phyloP scores from a whole-genome alignment of 805 yeast species.

The Jamesozyma gamospora region DNA sequence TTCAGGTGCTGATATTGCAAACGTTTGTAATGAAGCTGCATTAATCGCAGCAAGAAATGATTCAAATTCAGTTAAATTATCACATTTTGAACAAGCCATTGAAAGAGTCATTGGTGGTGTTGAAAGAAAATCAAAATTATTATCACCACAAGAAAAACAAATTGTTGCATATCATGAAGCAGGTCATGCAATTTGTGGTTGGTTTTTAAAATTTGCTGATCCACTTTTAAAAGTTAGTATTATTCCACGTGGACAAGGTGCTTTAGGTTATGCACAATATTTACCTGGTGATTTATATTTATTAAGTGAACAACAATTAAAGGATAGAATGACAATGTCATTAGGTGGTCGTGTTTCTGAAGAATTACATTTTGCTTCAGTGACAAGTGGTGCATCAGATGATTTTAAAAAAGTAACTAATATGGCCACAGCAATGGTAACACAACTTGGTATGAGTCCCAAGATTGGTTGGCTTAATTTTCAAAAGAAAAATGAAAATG shows the following conservation, averaged over 20 bases:
- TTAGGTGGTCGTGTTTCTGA: conserved; percentile 96
- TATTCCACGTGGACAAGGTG: conserved; percentile 94
- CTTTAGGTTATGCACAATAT: conserved; percentile 95
- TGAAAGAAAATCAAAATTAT: conserved; percentile 77
- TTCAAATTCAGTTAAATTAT: conserved; percentile 55
- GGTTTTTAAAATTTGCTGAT: conserved; percentile 86
- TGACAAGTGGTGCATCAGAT: conserved; percentile 92
- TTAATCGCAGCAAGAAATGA: conserved; percentile 86
- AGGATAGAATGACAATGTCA: conserved; percentile 92
- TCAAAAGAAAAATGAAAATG: conserved; percentile 58
- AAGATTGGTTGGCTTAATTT: conserved; percentile 75
- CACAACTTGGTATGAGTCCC: conserved; percentile 81
- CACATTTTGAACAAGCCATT: conserved; percentile 90
- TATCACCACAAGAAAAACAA: conserved; percentile 77
- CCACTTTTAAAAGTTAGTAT: conserved; percentile 92
- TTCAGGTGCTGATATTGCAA: conserved; percentile 97
- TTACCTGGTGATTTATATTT: conserved; percentile 87
- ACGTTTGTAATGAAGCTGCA: conserved; percentile 95
- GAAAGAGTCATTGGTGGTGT: conserved; percentile 96
- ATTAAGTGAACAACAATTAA: conserved; percentile 64
- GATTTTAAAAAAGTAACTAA: conserved; percentile 93
- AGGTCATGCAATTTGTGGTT: conserved; percentile 97
- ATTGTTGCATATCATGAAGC: conserved; percentile 98
- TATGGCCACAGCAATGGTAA: conserved; percentile 90
- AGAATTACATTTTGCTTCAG: conserved; percentile 83